Evolutionary conservation across 768 basidiomycete species (phyloP), one percentile per base, ranked within the genome.

Genomic region (Termitomyces bulborhizus): DNA sequence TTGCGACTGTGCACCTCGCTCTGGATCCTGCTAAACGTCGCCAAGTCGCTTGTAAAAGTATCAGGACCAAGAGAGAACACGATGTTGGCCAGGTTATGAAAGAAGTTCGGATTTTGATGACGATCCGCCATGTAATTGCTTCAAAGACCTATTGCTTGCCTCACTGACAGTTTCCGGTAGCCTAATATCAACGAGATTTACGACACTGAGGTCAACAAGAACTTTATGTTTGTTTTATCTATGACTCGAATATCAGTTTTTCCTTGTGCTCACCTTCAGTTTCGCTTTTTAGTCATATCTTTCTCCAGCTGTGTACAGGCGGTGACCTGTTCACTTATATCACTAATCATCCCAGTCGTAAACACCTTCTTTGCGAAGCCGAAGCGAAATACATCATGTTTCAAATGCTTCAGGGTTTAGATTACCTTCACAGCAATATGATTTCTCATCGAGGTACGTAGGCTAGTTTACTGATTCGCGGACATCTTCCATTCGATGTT

Each of bases 321-420:
- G 90, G 90, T 24, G 90, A 93, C 63, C 77, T 93, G n/a, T 92
- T 92, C 68, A 88, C 88, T 3, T 91, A 92, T 68, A 86, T 93
- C 59, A 83, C 81, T 15, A 83, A 76, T 53, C 78, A 83, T 56
- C 71, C 77, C 16, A 77, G 79, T 26, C 72, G 70, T 34, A 72
- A 72, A 26, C 65, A 69, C 54, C 79, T 74, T 53, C 74, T 93
- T 16, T 83, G 82, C 58, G 88, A 91, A 71, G 85, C 87, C 15
- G 90, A 93, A 68, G 83, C 85, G 6, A 90, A 91, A 69, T 93
- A 89, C 65, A 83, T 90, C 51, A 87, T 87, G 76, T 92, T 80
- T 62, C 90, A 93, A 66, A 68, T 91, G 18, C 69, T 91, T n/a
- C 76, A 81, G 51, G 90, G 83, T 1, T 68, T 92, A 45, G 74